phyloP scores from a whole-genome alignment of 768 basidiomycete species.

The Leccinum olivaceopallidum region DNA sequence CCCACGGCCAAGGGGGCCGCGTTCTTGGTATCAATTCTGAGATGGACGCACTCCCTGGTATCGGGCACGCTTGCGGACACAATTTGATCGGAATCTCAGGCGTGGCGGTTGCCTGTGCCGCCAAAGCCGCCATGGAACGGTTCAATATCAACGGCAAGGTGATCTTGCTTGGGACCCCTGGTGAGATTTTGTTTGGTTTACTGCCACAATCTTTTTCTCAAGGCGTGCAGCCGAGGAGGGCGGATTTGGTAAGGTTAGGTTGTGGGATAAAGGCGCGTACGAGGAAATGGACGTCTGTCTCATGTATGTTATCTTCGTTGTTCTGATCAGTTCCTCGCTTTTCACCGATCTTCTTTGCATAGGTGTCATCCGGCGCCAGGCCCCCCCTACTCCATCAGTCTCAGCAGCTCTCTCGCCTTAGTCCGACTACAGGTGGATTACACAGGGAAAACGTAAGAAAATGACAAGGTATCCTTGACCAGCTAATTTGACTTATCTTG shows the following conservation, averaged over 20 bases:
- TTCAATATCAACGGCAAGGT: constrained; percentile 40
- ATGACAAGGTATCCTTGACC: background rate
- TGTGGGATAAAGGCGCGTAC: constrained; percentile 72
- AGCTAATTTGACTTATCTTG: background rate
- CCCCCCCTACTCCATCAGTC: constrained; percentile 63
- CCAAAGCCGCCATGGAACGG: constrained; percentile 62
- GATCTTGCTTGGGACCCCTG: constrained; percentile 76
- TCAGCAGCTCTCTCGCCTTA: constrained; percentile 65
- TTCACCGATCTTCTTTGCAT: background rate
- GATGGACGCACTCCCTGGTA: constrained; percentile 63
- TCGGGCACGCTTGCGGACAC: constrained; percentile 80
- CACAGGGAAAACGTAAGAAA: constrained; percentile 65
- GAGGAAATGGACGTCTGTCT: constrained; percentile 75
- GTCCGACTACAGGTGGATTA: constrained; percentile 64
- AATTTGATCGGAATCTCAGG: constrained; percentile 80
- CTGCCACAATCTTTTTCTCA: background rate
- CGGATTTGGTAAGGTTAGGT: constrained; percentile 66
- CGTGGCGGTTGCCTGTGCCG: constrained; percentile 68
- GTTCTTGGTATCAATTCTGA: constrained; percentile 74
- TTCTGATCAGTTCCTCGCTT: background rate
- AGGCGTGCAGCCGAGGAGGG: constrained; percentile 66
- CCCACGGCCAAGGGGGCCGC: constrained; percentile 61
- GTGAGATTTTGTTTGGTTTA: constrained; percentile 35
- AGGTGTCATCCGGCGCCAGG: constrained; percentile 88
- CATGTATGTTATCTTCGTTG: constrained; percentile 46